phyloP scores from a whole-genome alignment of 331 rosid species.

The Prunus yedoensis region DNA sequence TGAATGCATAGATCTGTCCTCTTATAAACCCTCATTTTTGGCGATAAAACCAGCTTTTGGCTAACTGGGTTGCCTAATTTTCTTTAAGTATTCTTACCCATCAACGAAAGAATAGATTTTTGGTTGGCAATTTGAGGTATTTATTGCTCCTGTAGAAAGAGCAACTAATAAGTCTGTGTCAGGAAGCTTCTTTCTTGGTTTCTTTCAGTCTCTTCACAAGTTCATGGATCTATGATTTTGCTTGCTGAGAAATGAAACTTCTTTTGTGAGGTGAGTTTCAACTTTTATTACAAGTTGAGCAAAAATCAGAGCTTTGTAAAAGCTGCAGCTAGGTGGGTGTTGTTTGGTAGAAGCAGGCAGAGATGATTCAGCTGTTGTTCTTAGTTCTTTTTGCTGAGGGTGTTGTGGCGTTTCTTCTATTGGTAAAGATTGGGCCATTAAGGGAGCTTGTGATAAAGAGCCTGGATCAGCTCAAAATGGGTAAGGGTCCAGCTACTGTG shows the following conservation, averaged over 20 bases:
- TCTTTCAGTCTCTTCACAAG: neutral
- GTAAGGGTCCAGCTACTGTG: slow-evolving; percentile 71
- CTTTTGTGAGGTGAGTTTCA: neutral
- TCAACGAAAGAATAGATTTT: slow-evolving; percentile 22
- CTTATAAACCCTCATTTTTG: slow-evolving; percentile 16
- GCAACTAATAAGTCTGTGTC: slow-evolving; percentile 16
- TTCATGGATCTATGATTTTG: slow-evolving; percentile 5
- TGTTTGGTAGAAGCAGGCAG: slow-evolving; percentile 19
- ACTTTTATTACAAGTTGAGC: slow-evolving; percentile 11
- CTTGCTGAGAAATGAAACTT: neutral
- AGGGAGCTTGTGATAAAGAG: slow-evolving; percentile 79
- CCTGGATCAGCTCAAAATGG: slow-evolving; percentile 77
- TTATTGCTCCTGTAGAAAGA: slow-evolving; percentile 15
- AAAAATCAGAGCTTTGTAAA: slow-evolving; percentile 19
- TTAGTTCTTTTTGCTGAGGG: slow-evolving; percentile 71
- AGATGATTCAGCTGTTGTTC: slow-evolving; percentile 78
- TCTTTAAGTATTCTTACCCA: slow-evolving; percentile 18
- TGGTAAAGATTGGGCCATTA: slow-evolving; percentile 74
- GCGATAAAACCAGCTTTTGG: slow-evolving; percentile 13
- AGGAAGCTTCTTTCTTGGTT: slow-evolving; percentile 14
- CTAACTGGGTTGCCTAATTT: slow-evolving; percentile 4
- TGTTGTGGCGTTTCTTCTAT: slow-evolving; percentile 53
- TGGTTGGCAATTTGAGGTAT: slow-evolving; percentile 9
- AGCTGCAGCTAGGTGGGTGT: slow-evolving; percentile 21
- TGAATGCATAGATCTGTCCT: slow-evolving; percentile 22